phyloP scores from a whole-genome alignment of 2,329 filamentous ascomycete genomes.

The Dactylellina leptospora region DNA sequence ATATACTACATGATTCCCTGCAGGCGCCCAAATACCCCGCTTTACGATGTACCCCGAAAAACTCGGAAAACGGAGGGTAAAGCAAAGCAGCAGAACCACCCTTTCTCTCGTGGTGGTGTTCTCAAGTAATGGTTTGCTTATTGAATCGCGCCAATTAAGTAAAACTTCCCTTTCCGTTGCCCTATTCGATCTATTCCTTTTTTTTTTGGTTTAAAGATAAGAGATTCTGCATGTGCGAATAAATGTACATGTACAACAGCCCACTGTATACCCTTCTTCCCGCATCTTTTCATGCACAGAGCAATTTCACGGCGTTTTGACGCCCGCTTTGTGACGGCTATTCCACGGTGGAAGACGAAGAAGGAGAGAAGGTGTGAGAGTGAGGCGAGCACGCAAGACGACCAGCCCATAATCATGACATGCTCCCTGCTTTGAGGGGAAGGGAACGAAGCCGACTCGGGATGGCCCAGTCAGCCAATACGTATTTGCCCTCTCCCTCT shows the following conservation, averaged over 20 bases:
- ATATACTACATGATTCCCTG: background rate
- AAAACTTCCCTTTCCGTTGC: slow-evolving; percentile 6
- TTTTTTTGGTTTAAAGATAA: too few species aligned
- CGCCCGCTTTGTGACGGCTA: slow-evolving; percentile 9
- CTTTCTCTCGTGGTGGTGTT: slow-evolving; percentile 7
- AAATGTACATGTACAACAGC: too few species aligned
- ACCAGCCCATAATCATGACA: slow-evolving; percentile 20
- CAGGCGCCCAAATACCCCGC: slow-evolving; percentile 10
- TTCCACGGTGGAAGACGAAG: background rate
- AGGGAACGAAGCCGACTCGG: slow-evolving; percentile 28
- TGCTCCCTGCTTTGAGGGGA: background rate
- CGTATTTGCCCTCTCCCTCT: slow-evolving; percentile 2
- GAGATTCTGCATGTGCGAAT: background rate
- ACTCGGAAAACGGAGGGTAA: slow-evolving; percentile 17
- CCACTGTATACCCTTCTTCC: too few species aligned
- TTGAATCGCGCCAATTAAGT: slow-evolving; percentile 44
- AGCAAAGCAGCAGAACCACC: background rate
- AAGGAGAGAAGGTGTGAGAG: background rate
- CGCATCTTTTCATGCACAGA: slow-evolving; percentile 7
- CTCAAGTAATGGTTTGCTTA: slow-evolving; percentile 50
- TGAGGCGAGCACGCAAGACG: background rate
- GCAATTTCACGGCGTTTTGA: background rate
- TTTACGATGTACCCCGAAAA: slow-evolving; percentile 37
- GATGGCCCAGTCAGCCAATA: background rate
- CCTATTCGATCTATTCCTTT: too few species aligned